Evolutionary conservation across 768 basidiomycete genomes (phyloP).

Genomic region (Dendrothele bispora): DNA sequence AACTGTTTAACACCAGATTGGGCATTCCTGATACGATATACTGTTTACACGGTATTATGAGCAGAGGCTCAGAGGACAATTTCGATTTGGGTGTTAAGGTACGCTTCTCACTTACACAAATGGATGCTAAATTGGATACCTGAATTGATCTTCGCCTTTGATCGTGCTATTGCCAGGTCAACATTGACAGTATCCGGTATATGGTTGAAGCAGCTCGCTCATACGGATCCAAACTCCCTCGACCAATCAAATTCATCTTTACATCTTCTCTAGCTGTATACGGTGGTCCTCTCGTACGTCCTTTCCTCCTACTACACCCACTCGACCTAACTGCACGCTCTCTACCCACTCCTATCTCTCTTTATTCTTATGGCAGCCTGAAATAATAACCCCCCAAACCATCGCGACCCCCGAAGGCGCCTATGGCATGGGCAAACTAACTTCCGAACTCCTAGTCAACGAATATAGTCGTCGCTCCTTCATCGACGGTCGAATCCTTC

Average conservation of each 20-base stretch:
- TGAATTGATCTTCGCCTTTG: no score
- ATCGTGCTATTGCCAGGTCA: slow-evolving; percentile 41
- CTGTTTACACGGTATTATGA: slow-evolving; percentile 62
- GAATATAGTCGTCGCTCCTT: slow-evolving; percentile 60
- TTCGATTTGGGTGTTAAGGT: slow-evolving; percentile 57
- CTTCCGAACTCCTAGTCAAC: slow-evolving; percentile 55
- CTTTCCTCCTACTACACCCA: no score
- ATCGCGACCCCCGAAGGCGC: slow-evolving; percentile 55
- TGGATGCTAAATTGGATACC: no score
- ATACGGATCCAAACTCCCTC: slow-evolving; percentile 17
- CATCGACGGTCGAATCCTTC: slow-evolving; percentile 60
- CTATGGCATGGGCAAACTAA: slow-evolving; percentile 58
- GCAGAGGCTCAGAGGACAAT: slow-evolving; percentile 58
- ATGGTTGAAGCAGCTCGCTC: slow-evolving; percentile 38
- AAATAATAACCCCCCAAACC: slow-evolving; percentile 44
- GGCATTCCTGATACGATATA: slow-evolving; percentile 45
- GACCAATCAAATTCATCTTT: slow-evolving; percentile 53
- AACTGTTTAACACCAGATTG: slow-evolving; percentile 36
- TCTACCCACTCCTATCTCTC: neutral
- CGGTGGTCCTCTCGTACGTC: slow-evolving; percentile 49
- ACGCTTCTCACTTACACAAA: no score
- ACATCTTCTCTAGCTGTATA: slow-evolving; percentile 61
- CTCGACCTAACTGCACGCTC: neutral
- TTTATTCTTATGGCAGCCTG: no score
- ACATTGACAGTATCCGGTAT: slow-evolving; percentile 54